Percentiles rank a stretch among this genome's conserved stretches.
phyloP scores from a whole-genome alignment of 768 basidiomycete species.

The Suillus occidentalis region DNA sequence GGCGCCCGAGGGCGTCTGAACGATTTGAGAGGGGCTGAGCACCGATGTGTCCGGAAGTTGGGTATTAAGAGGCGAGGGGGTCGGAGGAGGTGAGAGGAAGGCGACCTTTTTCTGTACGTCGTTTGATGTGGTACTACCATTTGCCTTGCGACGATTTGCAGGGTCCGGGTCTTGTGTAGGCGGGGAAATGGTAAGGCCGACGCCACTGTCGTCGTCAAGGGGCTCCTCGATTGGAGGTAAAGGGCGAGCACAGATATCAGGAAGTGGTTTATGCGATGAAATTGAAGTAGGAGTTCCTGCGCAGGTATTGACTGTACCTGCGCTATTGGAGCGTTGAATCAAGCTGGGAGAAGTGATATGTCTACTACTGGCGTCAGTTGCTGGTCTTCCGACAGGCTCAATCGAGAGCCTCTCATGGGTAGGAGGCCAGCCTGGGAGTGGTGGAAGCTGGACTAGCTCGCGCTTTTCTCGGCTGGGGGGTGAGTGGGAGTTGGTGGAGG shows the following conservation, averaged over 20 bases:
- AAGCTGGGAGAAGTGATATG: conserved; percentile 16
- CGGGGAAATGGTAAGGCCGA: conserved; percentile 34
- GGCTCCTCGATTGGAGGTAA: conserved; percentile 50
- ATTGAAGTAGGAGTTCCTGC: conserved; percentile 45
- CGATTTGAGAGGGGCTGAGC: conserved; percentile 26
- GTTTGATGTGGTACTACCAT: conserved; percentile 32
- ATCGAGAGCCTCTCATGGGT: conserved; percentile 10
- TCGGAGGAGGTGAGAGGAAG: conserved; percentile 80
- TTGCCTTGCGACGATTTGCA: conserved; percentile 40
- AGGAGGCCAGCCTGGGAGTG: conserved; percentile 71
- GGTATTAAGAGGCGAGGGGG: conserved; percentile 48
- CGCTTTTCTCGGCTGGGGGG: conserved; percentile 52
- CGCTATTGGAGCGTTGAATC: conserved; percentile 24
- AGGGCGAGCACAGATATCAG: conserved; percentile 56
- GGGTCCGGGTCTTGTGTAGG: conserved; percentile 20
- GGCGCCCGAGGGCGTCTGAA: conserved; percentile 29
- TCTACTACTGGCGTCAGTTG: conserved; percentile 11
- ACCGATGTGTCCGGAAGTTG: conserved; percentile 49
- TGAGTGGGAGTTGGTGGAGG: conserved; percentile 22
- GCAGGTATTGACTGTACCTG: conserved; percentile 34
- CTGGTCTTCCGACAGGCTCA: not conserved
- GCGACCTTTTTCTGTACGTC: conserved; percentile 84
- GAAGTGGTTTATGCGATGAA: conserved; percentile 67
- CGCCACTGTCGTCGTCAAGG: conserved; percentile 33
- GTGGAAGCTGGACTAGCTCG: conserved; percentile 53